Base-by-base conservation (phyloP, 225 moss, liverwort and hornwort species). In the Ulota crispa region DNA sequence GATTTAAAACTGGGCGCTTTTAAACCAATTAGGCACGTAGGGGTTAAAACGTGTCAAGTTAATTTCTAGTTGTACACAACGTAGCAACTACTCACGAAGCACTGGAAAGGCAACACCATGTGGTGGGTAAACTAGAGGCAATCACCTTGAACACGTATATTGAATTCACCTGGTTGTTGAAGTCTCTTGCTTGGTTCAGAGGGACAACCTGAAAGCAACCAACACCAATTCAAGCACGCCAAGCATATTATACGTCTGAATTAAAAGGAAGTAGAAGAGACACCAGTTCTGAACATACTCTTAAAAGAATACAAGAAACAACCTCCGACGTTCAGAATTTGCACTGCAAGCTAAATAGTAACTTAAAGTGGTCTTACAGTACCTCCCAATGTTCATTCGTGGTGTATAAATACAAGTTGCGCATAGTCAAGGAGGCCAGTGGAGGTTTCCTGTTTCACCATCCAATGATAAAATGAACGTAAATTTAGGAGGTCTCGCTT, bases 381-480 rank as follows among this genome's bases (percentile, higher is more conserved):
- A 99, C 98, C 85, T 92, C 84, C 94, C 92, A 99, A 64, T 91
- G 81, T 80, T 99, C 98, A 85, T 99, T 92, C 50, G 98, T 99
- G 42, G 98, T 95, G 82, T 94, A 99, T 42, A 99, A 88, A 67
- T 89, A 81, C 73, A 99, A 86, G 54, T 94, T 91, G 69, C 93
- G 93, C 82, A 99, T 93, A 37, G 95, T 99, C 73, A 99, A 85
- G 60, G 98, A 94, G 75, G 98, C 98, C 80, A 99, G 70, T 59
- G 98, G 98, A 76, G 98, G 98, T 81, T 93, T 96, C 98, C 98
- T 96, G 94, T 76, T 83, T 72, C 75, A 73, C 52, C 78, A 88
- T 82, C 70, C 59, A 82, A 77, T 54, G 70, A 27, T 77, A 11
- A 66, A 57, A 80, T 64, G 24, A 56, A 56, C 34, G 34, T 77